phyloP scores from a whole-genome alignment of 495 filamentous ascomycete species.

The Cercophora scortea region DNA sequence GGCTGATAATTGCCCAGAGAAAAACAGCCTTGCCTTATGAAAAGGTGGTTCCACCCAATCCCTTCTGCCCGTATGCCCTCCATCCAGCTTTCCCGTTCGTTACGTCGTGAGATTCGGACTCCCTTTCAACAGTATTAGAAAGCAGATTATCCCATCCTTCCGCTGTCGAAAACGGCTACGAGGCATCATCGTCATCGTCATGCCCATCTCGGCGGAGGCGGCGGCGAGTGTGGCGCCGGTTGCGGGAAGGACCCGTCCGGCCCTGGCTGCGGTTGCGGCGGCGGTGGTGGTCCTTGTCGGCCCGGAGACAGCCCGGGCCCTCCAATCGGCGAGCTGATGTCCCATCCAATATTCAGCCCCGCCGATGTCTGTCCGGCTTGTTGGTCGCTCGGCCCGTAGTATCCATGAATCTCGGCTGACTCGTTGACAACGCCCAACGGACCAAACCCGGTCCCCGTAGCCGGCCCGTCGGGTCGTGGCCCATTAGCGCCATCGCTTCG shows the following conservation, averaged over 20 bases:
- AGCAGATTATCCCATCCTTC: too few species aligned
- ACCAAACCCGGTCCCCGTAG: constrained; percentile 1
- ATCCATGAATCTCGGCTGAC: constrained; percentile 26
- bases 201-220: too few species aligned
- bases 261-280: not conserved
- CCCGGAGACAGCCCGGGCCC: not conserved
- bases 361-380: constrained; percentile 26
- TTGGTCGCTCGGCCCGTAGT: constrained; percentile 23
- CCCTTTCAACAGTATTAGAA: too few species aligned
- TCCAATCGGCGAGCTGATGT: constrained; percentile 8
- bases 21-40: too few species aligned
- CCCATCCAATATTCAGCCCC: constrained; percentile 7
- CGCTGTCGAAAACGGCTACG: too few species aligned
- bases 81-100: too few species aligned
- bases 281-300: not conserved
- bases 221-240: too few species aligned
- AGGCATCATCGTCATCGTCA: too few species aligned
- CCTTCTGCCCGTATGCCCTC: too few species aligned
- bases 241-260: not conserved
- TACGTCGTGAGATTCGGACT: too few species aligned
- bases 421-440: constrained; percentile 25
- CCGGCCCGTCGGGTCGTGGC: not conserved
- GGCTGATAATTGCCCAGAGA: too few species aligned
- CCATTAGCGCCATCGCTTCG: constrained; percentile 12
- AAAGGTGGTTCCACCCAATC: too few species aligned